phyloP scores from a whole-genome alignment of 805 yeast species.

The Saccharomycopsis javanensis region DNA sequence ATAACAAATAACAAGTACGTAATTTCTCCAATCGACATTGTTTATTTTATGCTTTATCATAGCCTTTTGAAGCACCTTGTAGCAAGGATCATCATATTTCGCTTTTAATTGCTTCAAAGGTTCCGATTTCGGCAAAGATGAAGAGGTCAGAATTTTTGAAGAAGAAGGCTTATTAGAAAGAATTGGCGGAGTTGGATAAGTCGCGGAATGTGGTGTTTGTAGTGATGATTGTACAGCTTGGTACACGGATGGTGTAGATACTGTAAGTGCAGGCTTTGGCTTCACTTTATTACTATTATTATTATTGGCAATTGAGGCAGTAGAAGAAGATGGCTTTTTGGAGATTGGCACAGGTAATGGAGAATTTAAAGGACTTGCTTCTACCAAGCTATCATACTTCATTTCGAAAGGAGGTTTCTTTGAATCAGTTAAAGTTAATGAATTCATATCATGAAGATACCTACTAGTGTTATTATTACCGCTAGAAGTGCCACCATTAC shows the following conservation, averaged over 20 bases:
- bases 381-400: background rate
- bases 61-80: constrained; percentile 78
- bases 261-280: background rate
- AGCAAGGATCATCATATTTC: constrained; percentile 69
- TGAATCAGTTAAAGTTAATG: background rate
- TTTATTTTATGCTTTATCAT: constrained; percentile 75
- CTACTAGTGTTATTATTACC: background rate
- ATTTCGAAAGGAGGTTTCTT: background rate
- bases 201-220: constrained; percentile 15
- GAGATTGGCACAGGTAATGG: background rate
- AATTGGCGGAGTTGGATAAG: constrained; percentile 3
- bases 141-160: background rate
- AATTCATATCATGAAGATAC: background rate
- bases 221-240: constrained; percentile 16
- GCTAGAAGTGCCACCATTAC: background rate
- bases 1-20: constrained; percentile 80
- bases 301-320: background rate
- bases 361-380: constrained; percentile 1
- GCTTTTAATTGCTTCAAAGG: constrained; percentile 23
- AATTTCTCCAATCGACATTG: constrained; percentile 76
- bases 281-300: background rate
- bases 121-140: constrained; percentile 11
- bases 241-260: constrained; percentile 10
- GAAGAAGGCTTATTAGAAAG: background rate
- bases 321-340: background rate